Conservation (phyloP, 257 asterid species). For the Rehmannia glutinosa region DNA sequence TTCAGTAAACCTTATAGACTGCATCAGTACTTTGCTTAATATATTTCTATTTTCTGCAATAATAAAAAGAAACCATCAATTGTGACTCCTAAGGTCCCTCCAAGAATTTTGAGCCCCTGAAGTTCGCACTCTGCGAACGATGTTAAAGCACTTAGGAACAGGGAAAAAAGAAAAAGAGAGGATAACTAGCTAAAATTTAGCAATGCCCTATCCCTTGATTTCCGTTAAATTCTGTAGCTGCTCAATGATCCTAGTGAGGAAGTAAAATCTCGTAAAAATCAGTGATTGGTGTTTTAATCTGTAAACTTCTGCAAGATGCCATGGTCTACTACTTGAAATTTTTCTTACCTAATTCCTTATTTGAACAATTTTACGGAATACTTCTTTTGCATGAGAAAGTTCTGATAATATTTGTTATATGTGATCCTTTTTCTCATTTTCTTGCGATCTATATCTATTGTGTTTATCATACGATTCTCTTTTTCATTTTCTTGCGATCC, state of each 20-base stretch:
- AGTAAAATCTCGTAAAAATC: not conserved
- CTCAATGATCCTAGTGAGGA: not conserved
- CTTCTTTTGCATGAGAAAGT: not conserved
- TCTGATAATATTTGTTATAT: not conserved
- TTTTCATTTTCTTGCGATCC: too few relatives aligned
- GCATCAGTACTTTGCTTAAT: not conserved
- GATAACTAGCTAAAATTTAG: not conserved
- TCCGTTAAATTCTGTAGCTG: not conserved
- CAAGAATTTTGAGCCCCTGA: not conserved
- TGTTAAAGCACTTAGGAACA: not conserved
- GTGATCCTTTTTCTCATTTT: not conserved
- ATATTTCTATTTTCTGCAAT: not conserved
- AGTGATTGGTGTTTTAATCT: not conserved
- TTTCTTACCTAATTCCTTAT: not conserved
- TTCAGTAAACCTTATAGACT: not conserved
- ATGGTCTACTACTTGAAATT: not conserved
- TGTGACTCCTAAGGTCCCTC: too few relatives aligned
- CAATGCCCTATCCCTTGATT: not conserved
- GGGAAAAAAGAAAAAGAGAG: not conserved
- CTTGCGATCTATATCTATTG: not conserved
- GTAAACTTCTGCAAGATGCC: not conserved
- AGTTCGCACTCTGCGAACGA: not conserved
- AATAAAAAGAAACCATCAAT: not conserved
- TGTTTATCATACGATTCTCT: too few relatives aligned
- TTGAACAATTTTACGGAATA: not conserved